These are phyloP conservation scores for Jacaranda mimosifolia DNA, from an alignment of 257 asterid genomes.

Conservation along the genomic window DNA sequence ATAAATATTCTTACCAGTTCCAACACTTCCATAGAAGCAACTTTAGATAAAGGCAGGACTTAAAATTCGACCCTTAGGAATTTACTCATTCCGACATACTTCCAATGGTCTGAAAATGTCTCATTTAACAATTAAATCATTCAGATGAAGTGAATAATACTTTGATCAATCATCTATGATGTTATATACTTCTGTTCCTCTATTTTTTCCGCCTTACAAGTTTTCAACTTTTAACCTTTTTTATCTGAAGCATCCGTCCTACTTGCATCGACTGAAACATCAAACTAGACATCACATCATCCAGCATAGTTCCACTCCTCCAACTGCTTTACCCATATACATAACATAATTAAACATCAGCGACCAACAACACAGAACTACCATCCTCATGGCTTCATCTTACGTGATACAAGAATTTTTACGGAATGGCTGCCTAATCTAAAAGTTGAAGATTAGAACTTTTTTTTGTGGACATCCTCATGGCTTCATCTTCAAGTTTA, in stretches of 20 bases:
- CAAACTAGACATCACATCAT: not conserved
- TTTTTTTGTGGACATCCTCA: not conserved
- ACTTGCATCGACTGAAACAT: not conserved
- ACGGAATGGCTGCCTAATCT: not conserved
- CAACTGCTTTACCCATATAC: not conserved
- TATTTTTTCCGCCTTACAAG: not conserved
- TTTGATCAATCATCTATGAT: slow-evolving; percentile 19
- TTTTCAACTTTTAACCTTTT: not conserved
- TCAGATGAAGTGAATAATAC: not conserved
- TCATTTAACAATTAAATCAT: not conserved
- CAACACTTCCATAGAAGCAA: not conserved
- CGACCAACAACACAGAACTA: not conserved
- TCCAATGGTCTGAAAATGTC: not conserved
- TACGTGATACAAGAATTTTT: not conserved
- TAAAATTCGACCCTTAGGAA: not conserved
- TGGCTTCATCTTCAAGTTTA: not conserved
- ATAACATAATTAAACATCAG: not conserved
- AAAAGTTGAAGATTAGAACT: not conserved
- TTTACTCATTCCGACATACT: not conserved
- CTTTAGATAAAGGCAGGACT: not conserved
- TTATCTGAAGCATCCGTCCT: not conserved
- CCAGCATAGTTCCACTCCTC: not conserved
- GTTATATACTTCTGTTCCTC: not conserved
- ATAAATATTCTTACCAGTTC: not conserved
- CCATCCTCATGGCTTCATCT: not conserved